Percentiles rank a stretch among this genome's conserved stretches.
Conservation (phyloP, 805 yeast species). For the Ogataea chonburiensis region DNA sequence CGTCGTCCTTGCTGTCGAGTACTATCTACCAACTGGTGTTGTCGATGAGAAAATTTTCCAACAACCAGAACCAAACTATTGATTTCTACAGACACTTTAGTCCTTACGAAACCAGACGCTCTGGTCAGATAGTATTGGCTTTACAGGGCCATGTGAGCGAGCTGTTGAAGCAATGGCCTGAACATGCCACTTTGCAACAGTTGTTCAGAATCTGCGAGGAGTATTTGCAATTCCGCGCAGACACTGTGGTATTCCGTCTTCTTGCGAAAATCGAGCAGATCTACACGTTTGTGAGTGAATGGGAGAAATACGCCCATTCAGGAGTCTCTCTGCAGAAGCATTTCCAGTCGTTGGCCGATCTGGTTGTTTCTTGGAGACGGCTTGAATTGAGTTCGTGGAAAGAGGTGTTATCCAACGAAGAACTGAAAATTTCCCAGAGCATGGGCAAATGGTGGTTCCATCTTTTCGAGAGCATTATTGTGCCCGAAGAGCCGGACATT, state of each 20-base stretch:
- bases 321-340: slow-evolving; percentile 62
- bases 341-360: slow-evolving; percentile 55
- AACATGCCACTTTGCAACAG: slow-evolving; percentile 83
- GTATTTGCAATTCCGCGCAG: slow-evolving; percentile 56
- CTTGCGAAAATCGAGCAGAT: slow-evolving; percentile 85
- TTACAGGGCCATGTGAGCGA: slow-evolving; percentile 45
- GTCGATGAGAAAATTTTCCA: slow-evolving; percentile 32
- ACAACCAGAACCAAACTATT: slow-evolving; percentile 21
- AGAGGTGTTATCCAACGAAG: slow-evolving; percentile 66
- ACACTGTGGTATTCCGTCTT: slow-evolving; percentile 72
- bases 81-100: slow-evolving; percentile 70
- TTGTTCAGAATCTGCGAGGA: slow-evolving; percentile 64
- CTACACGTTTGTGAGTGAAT: slow-evolving; percentile 77
- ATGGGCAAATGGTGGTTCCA: slow-evolving; percentile 91
- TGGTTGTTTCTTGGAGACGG: slow-evolving; percentile 89
- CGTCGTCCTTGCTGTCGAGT: slow-evolving; percentile 35
- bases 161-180: slow-evolving; percentile 80
- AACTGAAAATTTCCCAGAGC: slow-evolving; percentile 41
- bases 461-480: slow-evolving; percentile 74
- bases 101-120: slow-evolving; percentile 57
- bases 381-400: slow-evolving; percentile 87
- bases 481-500: slow-evolving; percentile 45
- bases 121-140: slow-evolving; percentile 48
- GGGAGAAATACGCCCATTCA: slow-evolving; percentile 89
- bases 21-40: slow-evolving; percentile 35